Evolutionary conservation across 2,329 filamentous ascomycete species (phyloP), one percentile per base, ranked within the genome.

Genomic region (Didymella lethalis): DNA sequence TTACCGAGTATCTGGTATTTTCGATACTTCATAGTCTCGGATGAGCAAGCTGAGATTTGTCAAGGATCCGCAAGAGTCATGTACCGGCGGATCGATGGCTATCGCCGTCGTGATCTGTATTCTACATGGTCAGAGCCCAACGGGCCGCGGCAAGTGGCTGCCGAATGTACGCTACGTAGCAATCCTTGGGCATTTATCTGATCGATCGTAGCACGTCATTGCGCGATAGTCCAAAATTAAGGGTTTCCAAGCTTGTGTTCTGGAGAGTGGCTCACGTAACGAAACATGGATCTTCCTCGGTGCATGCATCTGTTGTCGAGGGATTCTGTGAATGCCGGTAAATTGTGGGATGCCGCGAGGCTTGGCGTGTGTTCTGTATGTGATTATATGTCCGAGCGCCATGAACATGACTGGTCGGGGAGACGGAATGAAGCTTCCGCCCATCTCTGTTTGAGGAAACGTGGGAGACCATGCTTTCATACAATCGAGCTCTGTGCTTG

Each of bases 1-100:
- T 50, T 59, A 54, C 56, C 56, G 56, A 59, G 29, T 12, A 34
- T 43, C 28, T 43, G 56, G 56, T 54, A 59, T 50, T 59, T 54
- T 59, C 56, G 56, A 59, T 59, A 59, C 46, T 59, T 38, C 36
- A 20, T 14, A 41, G 41, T 47, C 50, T 59, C 32, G 44, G 54
- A 47, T 51, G 28, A 51, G 51, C 50, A 54, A 3, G 41, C 5
- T 44, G 56, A 59, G 32, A 54, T 54, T 51, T 36, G 45, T 53
- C 40, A 26, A 54, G 40, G 14, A 31, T 32, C 38, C 31, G 18
- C 12, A 48, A 59, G 46, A 59, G 51, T 54, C 51, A 59, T 54
- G 49, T 32, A 28, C 25, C 49, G 32, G 46, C 32, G 46, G 32
- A 50, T 59, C 46, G n/a, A 50, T 46, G 46, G 29, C 38, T 45